phyloP scores from a whole-genome alignment of 164 flowering plant genomes.

The Piper betle region DNA sequence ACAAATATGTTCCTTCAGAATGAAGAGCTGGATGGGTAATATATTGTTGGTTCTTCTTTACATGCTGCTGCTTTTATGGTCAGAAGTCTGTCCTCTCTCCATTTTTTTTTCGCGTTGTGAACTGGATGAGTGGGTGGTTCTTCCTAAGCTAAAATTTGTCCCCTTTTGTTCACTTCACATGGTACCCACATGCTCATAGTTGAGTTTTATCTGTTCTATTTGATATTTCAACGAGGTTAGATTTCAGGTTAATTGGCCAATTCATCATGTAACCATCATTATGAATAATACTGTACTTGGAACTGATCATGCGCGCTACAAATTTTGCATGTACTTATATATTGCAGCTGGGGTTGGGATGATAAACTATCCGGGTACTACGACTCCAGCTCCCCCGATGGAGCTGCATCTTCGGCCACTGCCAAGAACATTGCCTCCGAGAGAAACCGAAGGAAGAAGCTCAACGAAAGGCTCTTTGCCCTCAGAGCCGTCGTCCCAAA shows the following conservation, averaged over 20 bases:
- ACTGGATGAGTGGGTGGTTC: neutral
- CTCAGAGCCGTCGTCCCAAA: constrained; percentile 83
- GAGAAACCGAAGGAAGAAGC: constrained; percentile 76
- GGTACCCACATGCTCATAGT: neutral
- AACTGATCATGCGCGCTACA: neutral
- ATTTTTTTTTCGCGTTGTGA: neutral
- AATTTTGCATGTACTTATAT: neutral
- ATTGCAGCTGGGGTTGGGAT: constrained; percentile 33
- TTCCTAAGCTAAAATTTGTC: neutral
- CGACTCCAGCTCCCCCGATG: constrained; percentile 86
- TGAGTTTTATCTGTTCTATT: neutral
- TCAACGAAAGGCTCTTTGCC: constrained; percentile 71
- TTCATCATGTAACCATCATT: neutral
- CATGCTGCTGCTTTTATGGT: neutral
- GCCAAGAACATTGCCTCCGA: constrained; percentile 74
- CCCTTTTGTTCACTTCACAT: neutral
- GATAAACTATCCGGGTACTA: constrained; percentile 51
- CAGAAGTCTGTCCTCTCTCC: neutral
- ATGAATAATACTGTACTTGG: neutral
- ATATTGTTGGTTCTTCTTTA: neutral
- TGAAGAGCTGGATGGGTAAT: constrained; percentile 19
- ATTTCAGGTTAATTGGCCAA: neutral
- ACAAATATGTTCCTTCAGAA: constrained; percentile 16
- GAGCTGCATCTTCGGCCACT: constrained; percentile 29
- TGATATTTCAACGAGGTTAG: neutral